phyloP scores from a whole-genome alignment of 163 green algal genomes.

The Scenedesmus sp. region DNA sequence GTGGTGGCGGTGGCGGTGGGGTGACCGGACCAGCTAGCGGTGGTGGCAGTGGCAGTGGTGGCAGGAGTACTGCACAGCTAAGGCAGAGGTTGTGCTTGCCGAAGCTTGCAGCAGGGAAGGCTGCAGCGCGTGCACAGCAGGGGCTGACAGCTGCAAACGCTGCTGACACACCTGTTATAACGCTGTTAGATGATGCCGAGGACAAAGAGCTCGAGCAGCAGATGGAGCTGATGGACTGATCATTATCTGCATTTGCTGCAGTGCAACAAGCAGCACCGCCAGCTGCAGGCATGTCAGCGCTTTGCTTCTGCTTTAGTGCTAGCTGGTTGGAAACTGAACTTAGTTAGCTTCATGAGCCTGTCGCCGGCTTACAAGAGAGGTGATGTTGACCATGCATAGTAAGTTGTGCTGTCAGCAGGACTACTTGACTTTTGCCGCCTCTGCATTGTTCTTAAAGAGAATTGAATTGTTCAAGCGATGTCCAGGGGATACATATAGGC shows the following conservation, averaged over 20 bases:
- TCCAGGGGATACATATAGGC: too few relatives aligned
- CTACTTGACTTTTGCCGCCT: too few relatives aligned
- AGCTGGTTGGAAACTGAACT: too few relatives aligned
- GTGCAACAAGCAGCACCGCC: background rate
- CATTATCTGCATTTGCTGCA: background rate
- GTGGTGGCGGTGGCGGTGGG: background rate
- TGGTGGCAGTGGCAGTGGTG: background rate
- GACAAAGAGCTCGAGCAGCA: constrained; percentile 61
- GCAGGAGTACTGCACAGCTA: background rate
- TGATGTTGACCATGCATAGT: too few relatives aligned
- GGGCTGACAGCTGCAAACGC: background rate
- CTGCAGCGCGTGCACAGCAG: background rate
- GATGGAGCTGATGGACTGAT: constrained; percentile 58
- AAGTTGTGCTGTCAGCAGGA: too few relatives aligned
- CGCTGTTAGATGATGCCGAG: constrained; percentile 42
- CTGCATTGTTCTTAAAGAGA: too few relatives aligned
- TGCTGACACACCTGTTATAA: background rate
- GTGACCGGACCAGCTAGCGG: background rate
- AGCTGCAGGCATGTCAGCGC: too few relatives aligned
- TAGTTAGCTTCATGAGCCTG: too few relatives aligned
- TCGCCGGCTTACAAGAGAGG: too few relatives aligned
- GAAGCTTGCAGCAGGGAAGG: background rate
- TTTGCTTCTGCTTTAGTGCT: too few relatives aligned
- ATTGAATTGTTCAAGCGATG: too few relatives aligned
- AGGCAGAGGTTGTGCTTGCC: background rate